A percentile compares a stretch with the other conserved stretches of the same genome.
phyloP scores from a whole-genome alignment of 2,329 filamentous ascomycete species.

The Trichoderma guizhouense region DNA sequence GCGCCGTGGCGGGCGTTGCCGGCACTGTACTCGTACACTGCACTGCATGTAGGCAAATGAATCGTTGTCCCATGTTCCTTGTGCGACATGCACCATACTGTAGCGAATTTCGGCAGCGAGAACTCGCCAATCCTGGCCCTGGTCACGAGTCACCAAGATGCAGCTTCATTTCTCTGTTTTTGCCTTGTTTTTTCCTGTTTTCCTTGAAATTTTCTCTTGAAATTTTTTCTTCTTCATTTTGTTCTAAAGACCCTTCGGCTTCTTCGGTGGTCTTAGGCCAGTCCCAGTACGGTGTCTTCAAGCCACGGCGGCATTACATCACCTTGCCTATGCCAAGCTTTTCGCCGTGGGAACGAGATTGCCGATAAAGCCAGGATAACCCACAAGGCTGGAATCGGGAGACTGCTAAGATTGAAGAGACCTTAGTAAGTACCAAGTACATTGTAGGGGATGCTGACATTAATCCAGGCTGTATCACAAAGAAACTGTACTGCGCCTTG shows the following conservation, averaged over 20 bases:
- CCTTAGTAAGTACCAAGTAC: not conserved
- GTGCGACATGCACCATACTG: not conserved
- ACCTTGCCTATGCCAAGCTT: slow-evolving; percentile 18
- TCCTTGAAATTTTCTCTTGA: not conserved
- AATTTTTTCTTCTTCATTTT: no score
- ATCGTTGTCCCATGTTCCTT: not conserved
- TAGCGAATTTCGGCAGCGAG: not conserved
- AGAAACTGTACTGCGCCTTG: not conserved
- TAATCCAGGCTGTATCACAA: not conserved
- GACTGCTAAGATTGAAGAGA: not conserved
- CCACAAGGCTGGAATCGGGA: slow-evolving; percentile 11
- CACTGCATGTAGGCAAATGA: not conserved
- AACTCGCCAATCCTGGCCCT: not conserved
- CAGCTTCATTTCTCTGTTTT: not conserved
- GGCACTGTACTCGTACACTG: not conserved
- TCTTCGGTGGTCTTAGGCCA: not conserved
- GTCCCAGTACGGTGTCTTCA: not conserved
- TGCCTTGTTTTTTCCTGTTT: not conserved
- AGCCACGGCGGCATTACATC: slow-evolving; percentile 17
- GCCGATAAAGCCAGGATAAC: slow-evolving; percentile 12
- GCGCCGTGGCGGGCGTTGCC: not conserved
- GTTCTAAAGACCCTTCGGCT: not conserved
- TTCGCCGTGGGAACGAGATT: not conserved
- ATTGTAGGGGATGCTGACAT: not conserved
- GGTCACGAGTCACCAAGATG: not conserved